A percentile compares a stretch with the other conserved stretches of the same genome.
Evolutionary conservation across 78 protist species (phyloP).

Genomic region (Abeoforma whisleri): DNA sequence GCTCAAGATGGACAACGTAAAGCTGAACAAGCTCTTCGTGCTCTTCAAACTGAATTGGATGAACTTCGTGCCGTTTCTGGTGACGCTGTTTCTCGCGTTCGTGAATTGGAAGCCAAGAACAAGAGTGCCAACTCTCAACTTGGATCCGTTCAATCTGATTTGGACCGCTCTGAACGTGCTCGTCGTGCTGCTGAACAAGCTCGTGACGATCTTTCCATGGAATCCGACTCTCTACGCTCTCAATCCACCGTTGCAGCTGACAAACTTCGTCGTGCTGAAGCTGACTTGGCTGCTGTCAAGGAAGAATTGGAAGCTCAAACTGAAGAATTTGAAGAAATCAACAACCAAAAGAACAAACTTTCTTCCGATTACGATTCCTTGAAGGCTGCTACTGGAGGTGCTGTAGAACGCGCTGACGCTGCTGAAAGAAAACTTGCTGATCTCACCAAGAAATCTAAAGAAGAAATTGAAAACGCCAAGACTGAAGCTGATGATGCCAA

Average conservation of each 20-base stretch:
- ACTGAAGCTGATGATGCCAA: background rate
- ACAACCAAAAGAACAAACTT: background rate
- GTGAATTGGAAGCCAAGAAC: conserved; percentile 41
- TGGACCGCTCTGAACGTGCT: conserved; percentile 35
- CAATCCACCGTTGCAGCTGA: background rate
- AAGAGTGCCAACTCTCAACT: background rate
- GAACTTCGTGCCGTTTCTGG: conserved; percentile 1
- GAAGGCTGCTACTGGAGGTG: background rate
- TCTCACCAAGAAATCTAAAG: background rate
- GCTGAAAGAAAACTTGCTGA: conserved; percentile 8
- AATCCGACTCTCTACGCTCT: background rate
- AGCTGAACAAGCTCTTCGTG: conserved; percentile 12
- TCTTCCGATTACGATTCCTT: background rate
- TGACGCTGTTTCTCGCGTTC: background rate
- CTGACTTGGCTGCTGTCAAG: conserved; percentile 18
- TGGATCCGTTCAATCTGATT: background rate
- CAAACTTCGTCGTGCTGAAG: conserved; percentile 27
- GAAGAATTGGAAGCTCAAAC: conserved; percentile 38
- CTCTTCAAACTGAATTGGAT: conserved; percentile 32
- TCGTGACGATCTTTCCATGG: conserved; percentile 36
- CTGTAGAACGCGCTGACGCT: conserved; percentile 30
- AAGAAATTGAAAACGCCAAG: conserved; percentile 18
- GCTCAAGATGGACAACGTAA: conserved; percentile 17
- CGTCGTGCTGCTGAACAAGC: conserved; percentile 40
- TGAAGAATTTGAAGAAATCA: background rate